Percentiles rank a stretch among this genome's conserved stretches.
Evolutionary conservation across 1,139 yeast genomes (phyloP).

Genomic region (Yamadazyma diospyri): DNA sequence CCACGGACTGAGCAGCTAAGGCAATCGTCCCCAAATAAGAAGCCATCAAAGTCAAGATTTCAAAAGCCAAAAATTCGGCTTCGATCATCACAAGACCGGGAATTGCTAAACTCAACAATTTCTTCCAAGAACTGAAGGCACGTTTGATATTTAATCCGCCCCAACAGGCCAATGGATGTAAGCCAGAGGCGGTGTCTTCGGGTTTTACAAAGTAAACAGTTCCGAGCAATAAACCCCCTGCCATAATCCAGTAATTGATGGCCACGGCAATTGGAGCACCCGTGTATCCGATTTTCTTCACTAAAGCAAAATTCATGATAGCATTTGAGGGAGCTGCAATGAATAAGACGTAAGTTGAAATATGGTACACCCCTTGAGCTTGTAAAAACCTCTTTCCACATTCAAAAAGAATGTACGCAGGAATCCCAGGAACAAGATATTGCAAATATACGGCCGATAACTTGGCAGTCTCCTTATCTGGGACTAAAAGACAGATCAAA

Average conservation of each 20-base stretch:
- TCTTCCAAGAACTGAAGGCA: slow-evolving; percentile 46
- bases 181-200: slow-evolving; percentile 37
- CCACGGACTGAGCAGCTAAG: slow-evolving; percentile 57
- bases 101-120: slow-evolving; percentile 45
- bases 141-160: slow-evolving; percentile 25
- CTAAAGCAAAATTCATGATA: slow-evolving; percentile 43
- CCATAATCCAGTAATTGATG: slow-evolving; percentile 57
- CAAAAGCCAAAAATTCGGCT: slow-evolving; percentile 58
- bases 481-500: slow-evolving; percentile 34
- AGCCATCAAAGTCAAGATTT: slow-evolving; percentile 52
- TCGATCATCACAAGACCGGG: slow-evolving; percentile 60
- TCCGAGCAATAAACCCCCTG: slow-evolving; percentile 37
- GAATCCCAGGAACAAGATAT: slow-evolving; percentile 51
- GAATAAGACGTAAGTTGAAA: slow-evolving; percentile 48
- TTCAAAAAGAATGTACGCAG: slow-evolving; percentile 52
- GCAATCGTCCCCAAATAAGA: slow-evolving; percentile 52
- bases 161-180: slow-evolving; percentile 46
- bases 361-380: slow-evolving; percentile 52
- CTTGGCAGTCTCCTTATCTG: slow-evolving; percentile 48
- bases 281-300: slow-evolving; percentile 35
- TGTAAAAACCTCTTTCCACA: slow-evolving; percentile 54
- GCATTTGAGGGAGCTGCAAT: slow-evolving; percentile 55
- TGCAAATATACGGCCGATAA: slow-evolving; percentile 51
- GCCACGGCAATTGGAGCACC: slow-evolving; percentile 62
- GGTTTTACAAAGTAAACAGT: slow-evolving; percentile 38